Evolutionary conservation across 2,329 filamentous ascomycete species (phyloP), one percentile per base, ranked within the genome.

Genomic region (Furcasterigmium furcatum): DNA sequence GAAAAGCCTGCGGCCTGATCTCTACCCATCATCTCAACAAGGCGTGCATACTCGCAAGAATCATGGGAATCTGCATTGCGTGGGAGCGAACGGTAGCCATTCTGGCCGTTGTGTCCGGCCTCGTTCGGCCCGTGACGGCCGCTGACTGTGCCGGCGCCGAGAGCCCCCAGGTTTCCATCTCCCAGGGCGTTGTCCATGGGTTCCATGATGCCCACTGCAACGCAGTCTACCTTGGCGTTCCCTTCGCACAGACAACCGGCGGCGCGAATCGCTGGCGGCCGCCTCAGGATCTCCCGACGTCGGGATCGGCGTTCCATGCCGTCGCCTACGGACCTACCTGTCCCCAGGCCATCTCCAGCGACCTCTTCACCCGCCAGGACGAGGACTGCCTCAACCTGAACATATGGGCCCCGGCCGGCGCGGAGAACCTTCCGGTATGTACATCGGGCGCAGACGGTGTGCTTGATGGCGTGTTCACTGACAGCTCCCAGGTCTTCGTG

Each of bases 321-420:
- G 57, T 50, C 0, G 44, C 49, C 9, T 60, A 59, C 21, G 60
- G 59, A 9, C 50, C 48, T 7, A 57, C 57, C 1, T 62, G 59
- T 10, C 58, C 59, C 3, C 58, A 61, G 34, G 54, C 55, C 21
- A 52, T 58, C 29, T 41, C 53, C 3, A 45, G 49, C 32, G 32
- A 18, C 16, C 9, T 41, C 18, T 60, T 55, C 34, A 55, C 49
- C 44, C 49, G 51, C 9, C 54, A 62, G 38, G 58, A 55, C 39
- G 65, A 68, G 48, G 68, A 74, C 22, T 74, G 71, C 43, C 48
- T 74, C 52, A 72, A 65, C 51, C 54, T 73, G 18, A 68, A 68
- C 52, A 57, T 68, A 44, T 68, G 65, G 65, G 57, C 57, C 1
- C 58, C 62, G 1, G 50, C 56, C 10, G 41, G 32, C 4, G 58